phyloP scores from a whole-genome alignment of 164 flowering plant genomes.

The Vitis riparia region DNA sequence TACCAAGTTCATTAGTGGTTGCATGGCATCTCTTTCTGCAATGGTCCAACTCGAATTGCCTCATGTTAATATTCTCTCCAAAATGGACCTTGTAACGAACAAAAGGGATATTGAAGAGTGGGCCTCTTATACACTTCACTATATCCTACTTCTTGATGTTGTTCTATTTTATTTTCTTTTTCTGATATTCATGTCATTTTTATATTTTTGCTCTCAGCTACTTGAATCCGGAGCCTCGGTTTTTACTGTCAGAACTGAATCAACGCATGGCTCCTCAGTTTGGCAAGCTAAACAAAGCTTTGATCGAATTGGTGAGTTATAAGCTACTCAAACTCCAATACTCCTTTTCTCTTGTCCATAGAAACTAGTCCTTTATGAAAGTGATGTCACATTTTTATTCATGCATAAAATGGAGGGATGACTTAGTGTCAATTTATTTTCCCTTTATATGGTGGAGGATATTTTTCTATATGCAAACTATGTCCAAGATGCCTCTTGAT shows the following conservation, averaged over 20 bases:
- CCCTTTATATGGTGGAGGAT: not conserved
- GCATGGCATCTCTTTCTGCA: slow-evolving; percentile 97
- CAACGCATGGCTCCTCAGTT: slow-evolving; percentile 86
- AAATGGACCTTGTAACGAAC: slow-evolving; percentile 90
- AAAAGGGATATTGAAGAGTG: slow-evolving; percentile 78
- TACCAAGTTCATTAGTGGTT: slow-evolving; percentile 94
- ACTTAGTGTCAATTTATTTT: too few species aligned
- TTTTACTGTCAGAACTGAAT: slow-evolving; percentile 77
- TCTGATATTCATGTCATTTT: not conserved
- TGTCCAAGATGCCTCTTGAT: too few species aligned
- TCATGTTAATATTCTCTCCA: slow-evolving; percentile 89
- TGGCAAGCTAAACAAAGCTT: slow-evolving; percentile 75
- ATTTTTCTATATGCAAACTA: not conserved
- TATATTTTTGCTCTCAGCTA: slow-evolving; percentile 39
- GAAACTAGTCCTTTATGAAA: too few species aligned
- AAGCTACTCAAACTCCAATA: not conserved
- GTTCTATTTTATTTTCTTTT: not conserved
- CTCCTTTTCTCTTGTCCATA: not conserved
- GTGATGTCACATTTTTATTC: too few species aligned
- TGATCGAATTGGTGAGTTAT: slow-evolving; percentile 76
- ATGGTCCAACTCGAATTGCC: slow-evolving; percentile 96
- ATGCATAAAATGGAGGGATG: too few species aligned
- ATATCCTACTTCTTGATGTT: slow-evolving; percentile 3
- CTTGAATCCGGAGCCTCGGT: slow-evolving; percentile 73
- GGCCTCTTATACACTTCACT: slow-evolving; percentile 14